A percentile compares a stretch with the other conserved stretches of the same genome.
Evolutionary conservation across 2,329 filamentous ascomycete species (phyloP).

Genomic region (Cordyceps cateniannulata): DNA sequence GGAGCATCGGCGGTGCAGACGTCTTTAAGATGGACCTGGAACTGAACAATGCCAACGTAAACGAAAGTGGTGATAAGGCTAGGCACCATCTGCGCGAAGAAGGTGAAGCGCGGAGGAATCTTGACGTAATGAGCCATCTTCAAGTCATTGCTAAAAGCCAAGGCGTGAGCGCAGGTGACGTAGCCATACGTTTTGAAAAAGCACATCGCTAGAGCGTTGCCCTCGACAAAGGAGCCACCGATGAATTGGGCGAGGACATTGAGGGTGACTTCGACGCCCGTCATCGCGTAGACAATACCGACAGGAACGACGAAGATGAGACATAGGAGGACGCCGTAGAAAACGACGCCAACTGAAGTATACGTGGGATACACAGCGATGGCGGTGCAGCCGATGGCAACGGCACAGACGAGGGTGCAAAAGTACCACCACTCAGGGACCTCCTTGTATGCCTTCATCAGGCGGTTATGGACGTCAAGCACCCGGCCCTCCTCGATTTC

Average conservation of each 20-base stretch:
- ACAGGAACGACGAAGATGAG: slow-evolving; percentile 37
- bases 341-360: slow-evolving; percentile 33
- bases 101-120: slow-evolving; percentile 39
- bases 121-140: slow-evolving; percentile 47
- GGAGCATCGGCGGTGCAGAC: slow-evolving; percentile 32
- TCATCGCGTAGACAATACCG: slow-evolving; percentile 37
- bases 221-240: slow-evolving; percentile 30
- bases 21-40: slow-evolving; percentile 27
- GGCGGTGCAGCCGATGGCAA: slow-evolving; percentile 31
- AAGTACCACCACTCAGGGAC: slow-evolving; percentile 39
- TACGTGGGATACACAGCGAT: slow-evolving; percentile 35
- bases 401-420: slow-evolving; percentile 24
- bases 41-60: slow-evolving; percentile 37
- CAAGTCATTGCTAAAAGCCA: slow-evolving; percentile 35
- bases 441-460: slow-evolving; percentile 26
- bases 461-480: slow-evolving; percentile 26
- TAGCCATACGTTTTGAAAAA: slow-evolving; percentile 28
- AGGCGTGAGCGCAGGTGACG: slow-evolving; percentile 24
- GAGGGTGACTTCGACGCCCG: slow-evolving; percentile 36
- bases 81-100: slow-evolving; percentile 40
- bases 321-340: slow-evolving; percentile 32
- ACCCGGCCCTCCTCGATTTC: slow-evolving; percentile 12
- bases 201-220: slow-evolving; percentile 31
- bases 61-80: slow-evolving; percentile 40
- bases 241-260: slow-evolving; percentile 36